These are phyloP conservation scores for Nidularia pulvinata DNA, from an alignment of 768 basidiomycete genomes.

Conservation along the genomic window DNA sequence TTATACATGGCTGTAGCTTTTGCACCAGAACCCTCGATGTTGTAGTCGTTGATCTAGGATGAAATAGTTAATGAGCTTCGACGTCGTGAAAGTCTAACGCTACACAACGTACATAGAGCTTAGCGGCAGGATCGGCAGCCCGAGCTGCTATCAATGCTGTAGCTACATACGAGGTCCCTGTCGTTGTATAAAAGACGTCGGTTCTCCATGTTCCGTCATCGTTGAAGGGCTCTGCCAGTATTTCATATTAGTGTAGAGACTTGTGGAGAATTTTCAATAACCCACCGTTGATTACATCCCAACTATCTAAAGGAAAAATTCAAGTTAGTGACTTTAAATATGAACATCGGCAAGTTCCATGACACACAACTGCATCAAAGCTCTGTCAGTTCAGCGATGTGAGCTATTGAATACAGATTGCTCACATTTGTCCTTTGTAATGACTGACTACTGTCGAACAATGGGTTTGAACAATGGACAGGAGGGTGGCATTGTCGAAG, in stretches of 20 bases:
- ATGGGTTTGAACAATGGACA: conserved; percentile 45
- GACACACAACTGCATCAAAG: neutral
- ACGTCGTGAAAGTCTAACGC: neutral
- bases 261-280: too few relatives aligned
- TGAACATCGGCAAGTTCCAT: neutral
- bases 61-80: neutral
- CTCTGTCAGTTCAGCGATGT: too few relatives aligned
- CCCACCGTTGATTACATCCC: conserved; percentile 54
- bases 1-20: conserved; percentile 60
- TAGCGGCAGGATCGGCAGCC: conserved; percentile 51
- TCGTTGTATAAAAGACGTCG: conserved; percentile 51
- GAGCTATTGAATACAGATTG: neutral
- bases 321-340: neutral
- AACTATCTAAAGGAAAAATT: conserved; percentile 26
- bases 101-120: conserved; percentile 45
- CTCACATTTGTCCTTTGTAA: conserved; percentile 52
- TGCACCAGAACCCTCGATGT: conserved; percentile 40
- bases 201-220: conserved; percentile 58
- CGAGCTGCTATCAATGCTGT: conserved; percentile 53
- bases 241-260: too few relatives aligned
- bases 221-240: conserved; percentile 46
- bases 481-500: conserved; percentile 37
- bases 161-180: conserved; percentile 42
- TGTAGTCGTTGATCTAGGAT: conserved; percentile 35
- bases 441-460: conserved; percentile 46